Evolutionary conservation across 192 early-diverging fungal genomes (phyloP).

Genomic region (Spizellomyces punctatus): DNA sequence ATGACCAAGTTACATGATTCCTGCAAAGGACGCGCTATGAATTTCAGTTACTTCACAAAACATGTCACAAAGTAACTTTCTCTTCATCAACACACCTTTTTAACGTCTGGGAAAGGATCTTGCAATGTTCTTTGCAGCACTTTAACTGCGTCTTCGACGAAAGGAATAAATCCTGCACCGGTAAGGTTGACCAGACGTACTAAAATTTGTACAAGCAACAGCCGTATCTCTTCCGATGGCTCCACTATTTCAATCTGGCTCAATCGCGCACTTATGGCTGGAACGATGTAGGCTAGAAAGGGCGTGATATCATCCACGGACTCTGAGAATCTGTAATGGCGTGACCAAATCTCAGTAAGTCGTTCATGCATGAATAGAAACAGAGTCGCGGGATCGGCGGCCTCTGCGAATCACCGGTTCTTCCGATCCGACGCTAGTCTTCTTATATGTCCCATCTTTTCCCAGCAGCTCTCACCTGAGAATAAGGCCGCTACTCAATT

Average conservation of each 20-base stretch:
- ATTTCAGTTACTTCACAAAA: background rate
- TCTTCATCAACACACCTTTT: slow-evolving; percentile 45
- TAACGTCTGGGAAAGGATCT: slow-evolving; percentile 59
- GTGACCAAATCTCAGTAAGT: slow-evolving; percentile 1
- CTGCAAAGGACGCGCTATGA: slow-evolving; percentile 17
- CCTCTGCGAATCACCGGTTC: background rate
- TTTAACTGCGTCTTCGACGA: slow-evolving; percentile 50
- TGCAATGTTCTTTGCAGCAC: slow-evolving; percentile 41
- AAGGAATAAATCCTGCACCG: slow-evolving; percentile 40
- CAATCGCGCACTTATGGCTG: slow-evolving; percentile 45
- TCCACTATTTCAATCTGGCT: slow-evolving; percentile 49
- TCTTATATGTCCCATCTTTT: too few species aligned
- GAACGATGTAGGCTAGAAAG: slow-evolving; percentile 45
- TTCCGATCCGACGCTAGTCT: too few species aligned
- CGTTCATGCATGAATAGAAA: background rate
- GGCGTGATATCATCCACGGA: slow-evolving; percentile 33
- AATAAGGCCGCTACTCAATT: slow-evolving; percentile 40
- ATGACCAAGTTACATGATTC: slow-evolving; percentile 52
- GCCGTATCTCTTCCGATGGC: slow-evolving; percentile 56
- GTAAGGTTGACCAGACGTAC: slow-evolving; percentile 27
- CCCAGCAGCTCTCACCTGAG: slow-evolving; percentile 26
- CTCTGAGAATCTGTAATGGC: slow-evolving; percentile 26
- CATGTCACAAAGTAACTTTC: background rate
- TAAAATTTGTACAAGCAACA: slow-evolving; percentile 42
- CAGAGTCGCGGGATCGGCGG: background rate